These are phyloP conservation scores for Mycosphaerella arachidis DNA, from an alignment of 2,329 filamentous ascomycete species.

Conservation along the genomic window DNA sequence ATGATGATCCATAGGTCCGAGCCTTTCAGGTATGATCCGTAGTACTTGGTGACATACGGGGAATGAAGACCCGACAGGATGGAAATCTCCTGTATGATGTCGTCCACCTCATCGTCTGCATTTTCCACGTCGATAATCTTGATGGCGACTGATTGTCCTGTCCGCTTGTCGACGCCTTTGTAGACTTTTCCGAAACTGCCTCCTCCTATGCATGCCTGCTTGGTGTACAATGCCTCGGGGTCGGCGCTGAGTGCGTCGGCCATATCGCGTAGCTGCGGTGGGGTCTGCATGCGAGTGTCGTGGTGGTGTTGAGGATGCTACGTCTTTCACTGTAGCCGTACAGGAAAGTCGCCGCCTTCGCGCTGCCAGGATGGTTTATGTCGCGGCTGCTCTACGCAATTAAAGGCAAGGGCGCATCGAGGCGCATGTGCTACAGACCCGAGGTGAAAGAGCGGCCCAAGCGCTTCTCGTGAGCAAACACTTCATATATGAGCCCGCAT, in stretches of 20 bases:
- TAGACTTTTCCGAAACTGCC: constrained; percentile 98
- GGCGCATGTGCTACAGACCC: background rate
- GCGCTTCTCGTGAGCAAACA: background rate
- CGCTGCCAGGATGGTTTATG: background rate
- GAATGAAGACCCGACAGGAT: constrained; percentile 95
- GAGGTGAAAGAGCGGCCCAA: background rate
- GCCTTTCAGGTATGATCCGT: constrained; percentile 92
- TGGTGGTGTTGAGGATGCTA: background rate
- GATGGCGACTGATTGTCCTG: constrained; percentile 90
- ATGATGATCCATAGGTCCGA: constrained; percentile 99
- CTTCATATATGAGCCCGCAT: too few relatives aligned
- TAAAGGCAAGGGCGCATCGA: background rate
- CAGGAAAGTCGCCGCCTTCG: background rate
- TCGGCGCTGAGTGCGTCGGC: constrained; percentile 51
- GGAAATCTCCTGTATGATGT: constrained; percentile 98
- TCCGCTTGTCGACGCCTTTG: constrained; percentile 94
- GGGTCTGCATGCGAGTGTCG: background rate
- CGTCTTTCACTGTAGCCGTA: background rate
- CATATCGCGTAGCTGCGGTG: constrained; percentile 13
- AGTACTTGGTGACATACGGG: constrained; percentile 94
- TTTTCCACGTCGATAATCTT: constrained; percentile 99
- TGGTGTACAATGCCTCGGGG: constrained; percentile 87
- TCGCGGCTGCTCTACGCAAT: background rate
- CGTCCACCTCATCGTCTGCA: constrained; percentile 97
- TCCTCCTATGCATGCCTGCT: constrained; percentile 69